These are phyloP conservation scores for Cyberlindnera maritima DNA, from an alignment of 805 yeast species.

Conservation along the genomic window DNA sequence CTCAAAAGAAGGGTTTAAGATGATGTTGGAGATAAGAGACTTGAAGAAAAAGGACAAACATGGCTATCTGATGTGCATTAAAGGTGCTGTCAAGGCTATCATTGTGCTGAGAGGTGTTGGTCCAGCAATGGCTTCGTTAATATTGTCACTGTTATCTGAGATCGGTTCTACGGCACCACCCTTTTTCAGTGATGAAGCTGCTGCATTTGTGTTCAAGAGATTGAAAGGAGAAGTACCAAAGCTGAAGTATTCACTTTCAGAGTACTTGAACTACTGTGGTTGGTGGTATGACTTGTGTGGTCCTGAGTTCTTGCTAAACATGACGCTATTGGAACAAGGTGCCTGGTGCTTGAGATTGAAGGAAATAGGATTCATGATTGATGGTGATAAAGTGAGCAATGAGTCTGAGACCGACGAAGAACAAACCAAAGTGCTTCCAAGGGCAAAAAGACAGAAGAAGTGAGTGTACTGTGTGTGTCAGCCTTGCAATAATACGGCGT, in stretches of 20 bases:
- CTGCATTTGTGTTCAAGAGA: constrained; percentile 13
- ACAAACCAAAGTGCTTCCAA: background rate
- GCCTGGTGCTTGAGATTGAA: constrained; percentile 22
- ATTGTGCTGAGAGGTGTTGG: constrained; percentile 26
- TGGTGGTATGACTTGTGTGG: constrained; percentile 16
- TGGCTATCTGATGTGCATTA: constrained; percentile 14
- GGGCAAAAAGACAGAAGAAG: background rate
- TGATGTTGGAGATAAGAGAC: constrained; percentile 3
- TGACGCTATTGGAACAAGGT: constrained; percentile 23
- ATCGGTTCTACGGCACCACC: constrained; percentile 25
- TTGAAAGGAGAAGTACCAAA: constrained; percentile 8
- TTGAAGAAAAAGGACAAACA: background rate
- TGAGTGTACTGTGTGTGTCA: too few relatives aligned
- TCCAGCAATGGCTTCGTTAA: constrained; percentile 28
- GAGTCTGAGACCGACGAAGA: background rate
- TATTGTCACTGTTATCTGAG: constrained; percentile 18
- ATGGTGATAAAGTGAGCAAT: background rate
- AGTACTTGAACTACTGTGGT: constrained; percentile 18
- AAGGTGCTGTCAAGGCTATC: constrained; percentile 8
- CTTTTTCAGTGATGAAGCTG: constrained; percentile 28
- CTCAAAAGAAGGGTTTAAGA: constrained; percentile 14
- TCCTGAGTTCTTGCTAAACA: constrained; percentile 10
- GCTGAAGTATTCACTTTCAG: constrained; percentile 22
- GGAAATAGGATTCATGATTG: constrained; percentile 2
- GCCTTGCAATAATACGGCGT: background rate